These are phyloP conservation scores for Saccharomyces mikatae DNA, from an alignment of 805 yeast species.

Conservation along the genomic window DNA sequence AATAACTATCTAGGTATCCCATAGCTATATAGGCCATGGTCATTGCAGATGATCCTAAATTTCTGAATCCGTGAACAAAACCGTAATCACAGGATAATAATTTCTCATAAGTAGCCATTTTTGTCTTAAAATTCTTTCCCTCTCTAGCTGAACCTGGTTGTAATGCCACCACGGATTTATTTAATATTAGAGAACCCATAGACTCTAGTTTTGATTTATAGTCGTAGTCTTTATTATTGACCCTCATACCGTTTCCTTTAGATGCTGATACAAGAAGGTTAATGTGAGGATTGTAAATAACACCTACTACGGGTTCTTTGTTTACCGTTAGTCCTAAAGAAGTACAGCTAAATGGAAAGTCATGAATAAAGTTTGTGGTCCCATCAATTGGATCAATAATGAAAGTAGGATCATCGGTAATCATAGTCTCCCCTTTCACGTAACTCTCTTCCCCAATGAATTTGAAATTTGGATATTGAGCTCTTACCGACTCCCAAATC, in stretches of 20 bases:
- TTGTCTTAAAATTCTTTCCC: conserved; percentile 76
- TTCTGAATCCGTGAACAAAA: conserved; percentile 67
- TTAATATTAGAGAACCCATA: conserved; percentile 75
- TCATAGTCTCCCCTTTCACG: conserved; percentile 37
- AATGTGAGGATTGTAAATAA: conserved; percentile 53
- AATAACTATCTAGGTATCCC: conserved; percentile 52
- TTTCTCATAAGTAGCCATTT: conserved; percentile 73
- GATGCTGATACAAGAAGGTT: conserved; percentile 46
- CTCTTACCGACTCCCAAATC: conserved; percentile 27
- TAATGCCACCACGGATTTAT: conserved; percentile 81
- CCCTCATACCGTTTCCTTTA: conserved; percentile 45
- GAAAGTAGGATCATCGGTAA: conserved; percentile 48
- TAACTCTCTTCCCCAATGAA: conserved; percentile 58
- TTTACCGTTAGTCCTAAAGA: conserved; percentile 50
- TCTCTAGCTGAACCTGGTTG: conserved; percentile 86
- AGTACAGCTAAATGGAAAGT: conserved; percentile 55
- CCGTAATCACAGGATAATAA: conserved; percentile 85
- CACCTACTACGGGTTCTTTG: conserved; percentile 50
- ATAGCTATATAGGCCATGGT: conserved; percentile 51
- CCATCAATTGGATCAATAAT: conserved; percentile 58
- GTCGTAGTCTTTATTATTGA: conserved; percentile 39
- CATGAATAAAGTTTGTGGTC: conserved; percentile 53
- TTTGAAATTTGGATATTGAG: conserved; percentile 39
- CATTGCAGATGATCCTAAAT: conserved; percentile 60
- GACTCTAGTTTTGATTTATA: conserved; percentile 65